Evolutionary conservation across 148 eudicot genomes (phyloP), one percentile per base, ranked within the genome.

Genomic region (Vaccinium macrocarpon): DNA sequence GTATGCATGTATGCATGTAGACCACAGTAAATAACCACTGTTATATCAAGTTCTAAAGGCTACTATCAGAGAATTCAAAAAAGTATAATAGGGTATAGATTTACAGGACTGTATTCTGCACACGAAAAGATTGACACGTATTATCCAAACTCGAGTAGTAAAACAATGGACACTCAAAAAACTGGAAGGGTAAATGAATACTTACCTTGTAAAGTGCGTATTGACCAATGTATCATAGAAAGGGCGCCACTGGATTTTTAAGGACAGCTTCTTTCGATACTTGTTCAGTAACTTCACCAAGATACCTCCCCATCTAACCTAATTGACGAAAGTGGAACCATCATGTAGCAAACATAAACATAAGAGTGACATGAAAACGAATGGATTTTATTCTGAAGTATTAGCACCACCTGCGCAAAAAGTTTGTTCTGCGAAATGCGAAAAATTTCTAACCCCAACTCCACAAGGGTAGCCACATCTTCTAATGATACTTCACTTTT

Each of bases 261-360:
- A 83, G 74, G 91, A 86, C 88, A 95, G 85, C 89, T 94, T 95
- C 90, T 94, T 97, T 81, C 94, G 90, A 91, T 89, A 90, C 88
- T 93, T 97, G 85, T 95, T 97, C 82, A 97, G 78, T 73, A 95
- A 32, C 88, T 89, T 93, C 76, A 92, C 96, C 80, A 97, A 90
- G 35, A 95, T 79, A 82, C 88, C 88, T 82, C 98, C 99, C 99
- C 99, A 97, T 88, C 98, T 92, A 88, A 94, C 95, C 99, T 97
- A 87, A 86, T 83, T 52, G 85, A 76, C 55, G 84, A 64, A 86
- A 86, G 68, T 50, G 51, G 59, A 77, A 71, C 32, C 23, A 61
- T 52, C 56, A 76, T 80, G 55, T 59, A 50, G 35, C 80, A 57
- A 83, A 86, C 50, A 59, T 48, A 77, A 72, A 53, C 18, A 50